These are phyloP conservation scores for Dictyostelium brefeldianum DNA, from an alignment of 78 protist genomes.

Conservation along the genomic window DNA sequence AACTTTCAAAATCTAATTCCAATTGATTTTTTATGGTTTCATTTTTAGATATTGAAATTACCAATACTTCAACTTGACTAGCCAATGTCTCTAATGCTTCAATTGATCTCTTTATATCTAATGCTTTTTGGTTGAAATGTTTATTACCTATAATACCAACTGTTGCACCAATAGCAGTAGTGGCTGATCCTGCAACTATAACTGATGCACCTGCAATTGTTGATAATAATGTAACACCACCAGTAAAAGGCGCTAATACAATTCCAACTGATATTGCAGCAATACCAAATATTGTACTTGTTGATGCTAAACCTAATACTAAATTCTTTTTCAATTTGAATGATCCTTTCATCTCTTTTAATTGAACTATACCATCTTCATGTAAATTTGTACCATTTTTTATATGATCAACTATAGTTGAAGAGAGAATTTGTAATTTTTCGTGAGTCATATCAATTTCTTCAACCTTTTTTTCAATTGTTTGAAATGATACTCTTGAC, in stretches of 20 bases:
- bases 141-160: neutral
- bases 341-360: neutral
- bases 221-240: slow-evolving; percentile 5
- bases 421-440: neutral
- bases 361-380: neutral
- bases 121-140: neutral
- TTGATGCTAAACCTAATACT: neutral
- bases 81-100: neutral
- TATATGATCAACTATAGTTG: neutral
- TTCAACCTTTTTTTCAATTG: neutral
- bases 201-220: neutral
- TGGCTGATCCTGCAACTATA: neutral
- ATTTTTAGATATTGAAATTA: neutral
- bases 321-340: neutral
- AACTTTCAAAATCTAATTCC: neutral
- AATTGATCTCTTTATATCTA: neutral
- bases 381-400: neutral
- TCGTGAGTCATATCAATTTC: neutral
- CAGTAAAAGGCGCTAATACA: neutral
- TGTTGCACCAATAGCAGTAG: neutral
- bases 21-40: neutral
- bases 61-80: neutral
- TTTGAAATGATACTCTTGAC: neutral
- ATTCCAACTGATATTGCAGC: neutral
- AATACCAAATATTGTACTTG: neutral